Evolutionary conservation across 2,329 filamentous ascomycete genomes (phyloP), one percentile per base, ranked within the genome.

Genomic region (Helotiales sp.): DNA sequence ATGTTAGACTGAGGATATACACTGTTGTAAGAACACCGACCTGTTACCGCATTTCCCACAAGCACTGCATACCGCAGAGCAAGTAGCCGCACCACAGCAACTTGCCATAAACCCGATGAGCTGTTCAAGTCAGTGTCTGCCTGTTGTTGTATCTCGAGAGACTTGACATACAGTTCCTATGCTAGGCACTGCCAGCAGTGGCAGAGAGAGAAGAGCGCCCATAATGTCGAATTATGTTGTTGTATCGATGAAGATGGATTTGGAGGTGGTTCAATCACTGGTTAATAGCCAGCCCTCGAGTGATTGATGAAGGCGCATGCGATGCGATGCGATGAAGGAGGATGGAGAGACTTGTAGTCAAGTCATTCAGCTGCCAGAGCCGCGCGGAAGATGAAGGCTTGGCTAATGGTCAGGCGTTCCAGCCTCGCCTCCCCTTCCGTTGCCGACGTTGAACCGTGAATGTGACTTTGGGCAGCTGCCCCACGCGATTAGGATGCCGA

Each of bases 41-140:
- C 93, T 97, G 84, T 97, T 98, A 75, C 94, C 93, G 81, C 95
- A 98, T 79, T 97, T 98, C 61, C 96, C 95, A 78, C 95, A 99
- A 13, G 93, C 92, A 78, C 92, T 96, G 82, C 94, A 98, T 58
- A 98, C 91, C 79, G 96, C 95, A 74, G 93, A 97, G 82, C 95
- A 98, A 61, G 96, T 97, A 54, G 96, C 94, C 30, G 96, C 96
- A 77, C 96, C 96, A 79, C 96, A 99, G 82, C 96, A 99, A 76
- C 93, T 97, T 70, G 91, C 93, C 70, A 84, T 91, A 74, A 93
- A 89, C 50, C 91, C 93, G 72, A 93, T 78, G 70, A 96, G 75
- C 92, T 94, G 73, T 55, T 68, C 58, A 66, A 70, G 72, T 72
- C 64, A 73, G 68, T 58, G 61, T 55, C 54, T 61, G 63, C 54